A percentile compares a stretch with the other conserved stretches of the same genome.
phyloP scores from a whole-genome alignment of 768 basidiomycete genomes.

The Pleurotus ostreatus region DNA sequence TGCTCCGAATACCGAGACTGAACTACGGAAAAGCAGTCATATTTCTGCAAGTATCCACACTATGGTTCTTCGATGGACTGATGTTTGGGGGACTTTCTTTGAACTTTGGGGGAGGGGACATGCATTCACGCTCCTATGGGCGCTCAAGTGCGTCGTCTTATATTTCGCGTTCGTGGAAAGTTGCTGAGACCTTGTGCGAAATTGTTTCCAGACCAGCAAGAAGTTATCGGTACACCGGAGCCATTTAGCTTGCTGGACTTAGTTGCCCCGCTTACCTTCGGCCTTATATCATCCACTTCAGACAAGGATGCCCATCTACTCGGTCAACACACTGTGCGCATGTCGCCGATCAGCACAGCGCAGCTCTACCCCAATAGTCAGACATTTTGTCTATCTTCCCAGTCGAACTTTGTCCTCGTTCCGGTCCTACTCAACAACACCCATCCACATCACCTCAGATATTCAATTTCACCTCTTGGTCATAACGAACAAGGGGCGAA shows the following conservation, averaged over 20 bases:
- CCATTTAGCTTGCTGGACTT: conserved; percentile 45
- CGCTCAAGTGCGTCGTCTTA: conserved; percentile 25
- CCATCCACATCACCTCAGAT: conserved; percentile 62
- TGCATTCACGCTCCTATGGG: conserved; percentile 13
- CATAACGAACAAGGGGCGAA: conserved; percentile 33
- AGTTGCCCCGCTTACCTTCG: conserved; percentile 46
- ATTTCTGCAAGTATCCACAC: conserved; percentile 52
- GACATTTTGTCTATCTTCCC: conserved; percentile 67
- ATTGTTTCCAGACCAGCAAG: conserved; percentile 23
- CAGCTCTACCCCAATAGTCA: conserved; percentile 75
- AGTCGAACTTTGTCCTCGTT: conserved; percentile 55
- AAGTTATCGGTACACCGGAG: conserved; percentile 39
- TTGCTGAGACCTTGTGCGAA: not conserved
- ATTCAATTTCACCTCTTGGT: conserved; percentile 68
- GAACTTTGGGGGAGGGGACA: conserved; percentile 31
- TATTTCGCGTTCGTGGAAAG: not conserved
- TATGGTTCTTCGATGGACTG: conserved; percentile 65
- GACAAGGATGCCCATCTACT: conserved; percentile 58
- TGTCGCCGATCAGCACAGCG: conserved; percentile 93
- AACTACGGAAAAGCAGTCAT: conserved; percentile 63
- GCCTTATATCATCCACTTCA: conserved; percentile 28
- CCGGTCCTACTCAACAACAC: conserved; percentile 93
- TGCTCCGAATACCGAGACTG: conserved; percentile 71
- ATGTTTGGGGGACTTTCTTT: conserved; percentile 70
- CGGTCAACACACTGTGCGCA: conserved; percentile 88